Conservation (phyloP, 345 rosid species). For the Schrenkiella parvula region DNA sequence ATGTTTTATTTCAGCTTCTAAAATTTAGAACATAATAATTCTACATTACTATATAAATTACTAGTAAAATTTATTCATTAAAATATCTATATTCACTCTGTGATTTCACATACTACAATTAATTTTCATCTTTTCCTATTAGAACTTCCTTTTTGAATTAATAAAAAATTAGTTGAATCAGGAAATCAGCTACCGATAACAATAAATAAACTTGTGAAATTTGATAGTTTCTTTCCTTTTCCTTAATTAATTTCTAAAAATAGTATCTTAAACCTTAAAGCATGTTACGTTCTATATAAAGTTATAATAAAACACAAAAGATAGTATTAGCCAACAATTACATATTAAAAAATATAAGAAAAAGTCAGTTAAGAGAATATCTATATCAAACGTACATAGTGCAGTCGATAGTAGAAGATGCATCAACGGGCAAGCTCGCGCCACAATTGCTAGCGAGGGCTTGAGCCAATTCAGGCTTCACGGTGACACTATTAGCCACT, state of each 20-base stretch:
- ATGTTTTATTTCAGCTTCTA: background rate
- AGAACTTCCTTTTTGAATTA: background rate
- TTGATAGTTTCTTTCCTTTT: too few species aligned
- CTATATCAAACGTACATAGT: slow-evolving; percentile 46
- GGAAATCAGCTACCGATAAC: background rate
- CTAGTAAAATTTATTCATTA: background rate
- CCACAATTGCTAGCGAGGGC: slow-evolving; percentile 57
- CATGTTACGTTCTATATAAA: background rate
- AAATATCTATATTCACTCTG: background rate
- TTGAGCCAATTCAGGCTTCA: slow-evolving; percentile 51
- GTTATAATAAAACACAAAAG: background rate
- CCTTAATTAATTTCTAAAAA: too few species aligned
- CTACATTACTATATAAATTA: background rate
- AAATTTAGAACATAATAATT: background rate
- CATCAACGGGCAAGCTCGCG: slow-evolving; percentile 43
- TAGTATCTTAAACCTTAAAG: too few species aligned
- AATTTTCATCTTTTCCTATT: background rate
- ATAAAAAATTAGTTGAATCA: background rate
- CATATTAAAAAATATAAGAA: too few species aligned
- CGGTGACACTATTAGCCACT: slow-evolving; percentile 47
- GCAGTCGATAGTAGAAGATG: slow-evolving; percentile 62
- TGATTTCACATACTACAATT: background rate
- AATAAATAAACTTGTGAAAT: background rate
- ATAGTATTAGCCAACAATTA: background rate
- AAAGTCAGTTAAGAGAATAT: background rate